These are phyloP conservation scores for Fusarium austroafricanum DNA, from an alignment of 2,329 filamentous ascomycete species.

Conservation along the genomic window DNA sequence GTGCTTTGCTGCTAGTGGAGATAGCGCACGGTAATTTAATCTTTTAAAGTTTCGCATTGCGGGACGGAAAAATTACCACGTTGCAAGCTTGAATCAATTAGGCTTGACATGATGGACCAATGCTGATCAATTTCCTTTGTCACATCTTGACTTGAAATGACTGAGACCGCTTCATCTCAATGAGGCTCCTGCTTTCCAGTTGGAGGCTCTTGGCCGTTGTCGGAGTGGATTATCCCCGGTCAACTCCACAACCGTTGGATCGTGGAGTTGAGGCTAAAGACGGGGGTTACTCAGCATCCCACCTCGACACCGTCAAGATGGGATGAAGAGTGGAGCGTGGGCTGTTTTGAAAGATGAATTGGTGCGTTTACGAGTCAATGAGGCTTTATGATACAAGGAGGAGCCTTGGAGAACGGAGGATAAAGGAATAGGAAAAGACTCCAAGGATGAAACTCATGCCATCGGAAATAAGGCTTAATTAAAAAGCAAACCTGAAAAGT, in stretches of 20 bases:
- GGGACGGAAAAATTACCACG: slow-evolving; percentile 17
- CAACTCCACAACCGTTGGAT: slow-evolving; percentile 5
- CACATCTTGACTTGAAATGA: neutral
- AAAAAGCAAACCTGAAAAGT: neutral
- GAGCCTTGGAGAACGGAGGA: neutral
- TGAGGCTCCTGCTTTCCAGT: neutral
- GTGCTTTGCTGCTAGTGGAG: neutral
- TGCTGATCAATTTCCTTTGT: slow-evolving; percentile 1
- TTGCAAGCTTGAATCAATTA: slow-evolving; percentile 1
- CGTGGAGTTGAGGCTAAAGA: slow-evolving; percentile 2
- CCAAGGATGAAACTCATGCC: neutral
- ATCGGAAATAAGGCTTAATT: neutral
- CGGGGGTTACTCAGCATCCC: slow-evolving; percentile 12
- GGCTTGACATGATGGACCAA: neutral
- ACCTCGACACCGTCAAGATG: neutral
- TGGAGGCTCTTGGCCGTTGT: slow-evolving; percentile 3
- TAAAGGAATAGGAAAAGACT: neutral
- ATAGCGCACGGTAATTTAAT: neutral
- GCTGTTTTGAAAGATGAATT: neutral
- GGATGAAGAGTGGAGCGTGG: slow-evolving; percentile 5
- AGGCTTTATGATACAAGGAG: neutral
- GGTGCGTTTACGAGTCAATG: neutral
- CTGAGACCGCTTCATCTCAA: neutral
- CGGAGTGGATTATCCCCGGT: neutral
- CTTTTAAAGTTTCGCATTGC: neutral